Evolutionary conservation across 352 stramenopile genomes (phyloP), one percentile per base, ranked within the genome.

Genomic region (Globisporangium orthogonon): DNA sequence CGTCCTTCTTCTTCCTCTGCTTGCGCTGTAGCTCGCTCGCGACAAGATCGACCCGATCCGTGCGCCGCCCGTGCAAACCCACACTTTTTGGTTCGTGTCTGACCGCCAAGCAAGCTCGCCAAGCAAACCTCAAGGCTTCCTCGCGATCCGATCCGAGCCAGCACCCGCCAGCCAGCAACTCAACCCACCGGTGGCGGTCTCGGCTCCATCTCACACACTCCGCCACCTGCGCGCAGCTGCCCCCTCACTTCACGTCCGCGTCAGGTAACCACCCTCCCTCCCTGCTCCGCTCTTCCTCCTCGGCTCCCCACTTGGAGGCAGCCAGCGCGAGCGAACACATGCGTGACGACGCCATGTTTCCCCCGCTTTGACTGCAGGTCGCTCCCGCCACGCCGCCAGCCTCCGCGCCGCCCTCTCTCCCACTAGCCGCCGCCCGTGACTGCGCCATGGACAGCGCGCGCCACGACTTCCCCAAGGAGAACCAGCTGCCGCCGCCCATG

Each of bases 401-500:
- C 43, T 6, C 13, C 17, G n/a, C 43, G 18, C 17, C 17, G 7
- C 35, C 35, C 43, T 30, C n/a, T n/a, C n/a, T n/a, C n/a, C 5
- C 43, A 29, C 43, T 48, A n/a, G n/a, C n/a, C n/a, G n/a, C n/a
- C 47, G 28, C 23, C 14, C 35, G 41, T 54, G 35, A 23, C 31
- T 39, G 43, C 56, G 56, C 33, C 61, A 67, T 67, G 61, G 61
- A 67, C 60, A 58, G 54, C 52, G 41, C 50, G 23, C 39, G 15
- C 54, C 23, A 40, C 43, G 61, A 49, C 52, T 67, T 66, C 46
- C 35, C 45, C 37, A 66, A 72, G 17, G 66, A 76, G 45, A 70
- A 54, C 58, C 72, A 64, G 51, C 45, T 44, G 43, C 35, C 50
- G n/a, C 17, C 48, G n/a, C n/a, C n/a, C 18, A 46, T 56, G 29